Conservation (phyloP, 176 grass and related monocot species). For the Elymus sibiricus region DNA sequence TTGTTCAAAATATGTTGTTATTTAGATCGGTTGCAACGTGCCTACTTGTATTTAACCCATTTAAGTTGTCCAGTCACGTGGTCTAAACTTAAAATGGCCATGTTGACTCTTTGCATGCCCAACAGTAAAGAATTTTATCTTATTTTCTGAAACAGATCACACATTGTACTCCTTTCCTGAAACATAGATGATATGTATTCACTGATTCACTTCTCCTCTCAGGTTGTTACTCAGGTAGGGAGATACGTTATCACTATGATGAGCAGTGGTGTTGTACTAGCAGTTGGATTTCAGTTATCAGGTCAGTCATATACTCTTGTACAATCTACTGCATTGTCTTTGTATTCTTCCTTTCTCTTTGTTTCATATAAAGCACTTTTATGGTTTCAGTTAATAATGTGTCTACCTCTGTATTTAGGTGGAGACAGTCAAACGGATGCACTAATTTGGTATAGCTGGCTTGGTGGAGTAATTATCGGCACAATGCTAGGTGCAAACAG, state of each 20-base stretch:
- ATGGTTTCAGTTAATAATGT: conserved; percentile 6
- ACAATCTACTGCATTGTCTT: neutral
- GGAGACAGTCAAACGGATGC: conserved; percentile 79
- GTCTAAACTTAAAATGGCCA: neutral
- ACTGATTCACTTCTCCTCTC: conserved; percentile 18
- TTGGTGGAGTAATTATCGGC: conserved; percentile 94
- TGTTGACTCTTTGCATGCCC: neutral
- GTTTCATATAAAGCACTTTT: neutral
- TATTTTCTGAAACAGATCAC: neutral
- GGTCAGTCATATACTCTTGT: conserved; percentile 32
- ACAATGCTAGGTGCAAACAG: conserved; percentile 90
- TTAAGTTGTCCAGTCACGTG: neutral
- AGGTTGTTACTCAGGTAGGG: conserved; percentile 78
- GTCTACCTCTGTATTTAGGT: conserved; percentile 35
- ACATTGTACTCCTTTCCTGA: neutral
- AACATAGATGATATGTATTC: neutral
- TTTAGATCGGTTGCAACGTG: neutral
- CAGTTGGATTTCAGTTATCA: conserved; percentile 96
- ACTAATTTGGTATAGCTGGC: conserved; percentile 99
- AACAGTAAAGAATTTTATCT: neutral
- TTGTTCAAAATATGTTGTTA: neutral
- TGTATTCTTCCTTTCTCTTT: neutral
- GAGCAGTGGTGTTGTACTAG: conserved; percentile 82
- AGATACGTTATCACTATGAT: conserved; percentile 90
- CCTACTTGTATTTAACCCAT: neutral